Evolutionary conservation across 108 stramenopile genomes (phyloP), one percentile per base, ranked within the genome.

Genomic region (Pinguiococcus pyrenoidosus): DNA sequence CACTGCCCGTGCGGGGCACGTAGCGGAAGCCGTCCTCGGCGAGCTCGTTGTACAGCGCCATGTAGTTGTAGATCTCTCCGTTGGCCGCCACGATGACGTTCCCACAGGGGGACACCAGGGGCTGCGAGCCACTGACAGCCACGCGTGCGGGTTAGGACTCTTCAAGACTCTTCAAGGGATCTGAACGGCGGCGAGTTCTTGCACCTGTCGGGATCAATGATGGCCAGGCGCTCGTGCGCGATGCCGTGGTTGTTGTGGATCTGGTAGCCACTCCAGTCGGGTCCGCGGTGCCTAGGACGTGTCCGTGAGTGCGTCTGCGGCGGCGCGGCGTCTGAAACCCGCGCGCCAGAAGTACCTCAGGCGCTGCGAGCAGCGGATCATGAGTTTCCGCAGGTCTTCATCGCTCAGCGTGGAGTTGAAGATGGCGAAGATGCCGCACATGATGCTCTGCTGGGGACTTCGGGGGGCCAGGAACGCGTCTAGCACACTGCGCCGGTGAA

Each of bases 51-150:
- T 85, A 89, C 7, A 96, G 65, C 56, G 91, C 89, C 73, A 83
- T 83, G 84, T 87, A 92, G 73, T 96, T 96, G 82, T 96, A 96
- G 44, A 96, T 85, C 75, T 96, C 94, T 16, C 94, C 94, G 66
- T 96, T 96, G 39, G 85, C 91, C 10, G 90, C 89, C 1, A 92
- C 83, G 51, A 88, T 80, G 36, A 96, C 68, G 37, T 29, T 8
- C 1, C 46, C 37, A 25, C 52, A 85, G 10, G 36, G 56, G 8
- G 79, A 81, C 27, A 79, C 79, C 7, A 96, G 71, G 32, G 93
- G 93, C 66, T 96, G 93, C 7, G 82, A 80, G 37, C 93, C 93
- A 37, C 72, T n/a, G n/a, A n/a, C n/a, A n/a, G n/a, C n/a, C n/a
- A 73, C 51, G n/a, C n/a, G n/a, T n/a, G n/a, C n/a, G n/a, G n/a